Conservation (phyloP, 257 asterid genomes). For the Voacanga thouarsii region DNA sequence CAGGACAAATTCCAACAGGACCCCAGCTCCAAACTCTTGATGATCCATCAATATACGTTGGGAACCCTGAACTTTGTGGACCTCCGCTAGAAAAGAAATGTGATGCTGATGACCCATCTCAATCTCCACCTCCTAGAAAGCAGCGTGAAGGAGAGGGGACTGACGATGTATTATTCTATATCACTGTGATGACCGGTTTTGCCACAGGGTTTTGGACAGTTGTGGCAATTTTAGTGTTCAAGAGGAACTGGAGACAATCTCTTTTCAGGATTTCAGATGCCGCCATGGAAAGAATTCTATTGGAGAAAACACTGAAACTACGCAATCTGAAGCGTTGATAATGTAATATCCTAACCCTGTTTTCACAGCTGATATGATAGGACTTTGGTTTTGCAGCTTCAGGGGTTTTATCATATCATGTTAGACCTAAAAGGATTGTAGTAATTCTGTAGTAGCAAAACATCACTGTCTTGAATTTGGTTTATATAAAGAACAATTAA, state of each 20-base stretch:
- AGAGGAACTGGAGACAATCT: neutral
- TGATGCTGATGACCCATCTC: neutral
- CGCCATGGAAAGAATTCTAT: no score
- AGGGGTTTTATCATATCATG: neutral
- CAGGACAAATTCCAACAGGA: neutral
- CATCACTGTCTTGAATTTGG: no score
- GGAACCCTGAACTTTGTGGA: neutral
- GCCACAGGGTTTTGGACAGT: neutral
- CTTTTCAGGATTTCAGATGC: no score
- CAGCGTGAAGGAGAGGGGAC: neutral
- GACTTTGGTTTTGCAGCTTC: neutral
- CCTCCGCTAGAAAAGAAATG: neutral
- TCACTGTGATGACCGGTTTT: neutral
- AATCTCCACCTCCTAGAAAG: neutral
- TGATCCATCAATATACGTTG: slow-evolving; percentile 1
- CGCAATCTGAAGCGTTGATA: neutral
- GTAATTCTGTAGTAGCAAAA: neutral
- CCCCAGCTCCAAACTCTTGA: slow-evolving; percentile 1
- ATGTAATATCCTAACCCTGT: neutral
- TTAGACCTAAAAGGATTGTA: neutral
- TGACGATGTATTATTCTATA: neutral
- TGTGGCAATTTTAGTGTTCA: neutral
- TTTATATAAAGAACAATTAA: neutral
- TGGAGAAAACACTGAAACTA: no score
- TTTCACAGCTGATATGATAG: neutral